Conservation (phyloP, 352 stramenopile species). For the Plasmopara muralis region DNA sequence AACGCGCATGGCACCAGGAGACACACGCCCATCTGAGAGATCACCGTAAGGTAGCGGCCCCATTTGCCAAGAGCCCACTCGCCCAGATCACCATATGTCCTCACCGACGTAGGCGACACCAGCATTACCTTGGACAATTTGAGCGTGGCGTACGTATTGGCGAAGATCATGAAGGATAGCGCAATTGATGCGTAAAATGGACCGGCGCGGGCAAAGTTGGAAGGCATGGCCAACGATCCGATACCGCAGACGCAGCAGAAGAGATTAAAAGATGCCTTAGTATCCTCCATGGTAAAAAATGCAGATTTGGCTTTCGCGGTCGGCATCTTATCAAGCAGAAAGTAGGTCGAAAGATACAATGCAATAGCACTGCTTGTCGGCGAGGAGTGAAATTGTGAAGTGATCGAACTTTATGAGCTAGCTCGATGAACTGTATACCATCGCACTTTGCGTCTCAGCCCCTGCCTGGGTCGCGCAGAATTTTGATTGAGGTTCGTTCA, state of each 20-base stretch:
- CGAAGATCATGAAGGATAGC: conserved; percentile 45
- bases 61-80: conserved; percentile 18
- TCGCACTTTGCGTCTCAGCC: no score
- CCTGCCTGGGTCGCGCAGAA: no score
- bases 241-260: conserved; percentile 42
- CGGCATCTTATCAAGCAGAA: conserved; percentile 17
- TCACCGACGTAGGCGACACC: conserved; percentile 36
- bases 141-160: conserved; percentile 50
- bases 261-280: conserved; percentile 40
- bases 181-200: conserved; percentile 34
- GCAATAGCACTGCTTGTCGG: no score
- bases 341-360: background rate
- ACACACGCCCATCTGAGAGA: conserved; percentile 37
- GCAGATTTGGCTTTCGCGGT: conserved; percentile 25
- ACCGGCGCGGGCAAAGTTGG: conserved; percentile 46
- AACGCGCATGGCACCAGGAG: conserved; percentile 38
- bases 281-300: conserved; percentile 39
- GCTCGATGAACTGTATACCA: no score
- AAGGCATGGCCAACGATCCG: conserved; percentile 46
- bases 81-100: conserved; percentile 40
- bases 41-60: conserved; percentile 32
- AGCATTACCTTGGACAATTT: conserved; percentile 42
- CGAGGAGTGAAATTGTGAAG: no score
- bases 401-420: no score
- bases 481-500: no score